phyloP scores from a whole-genome alignment of 1,284 basidiomycete species.

The Tremellales sp. region DNA sequence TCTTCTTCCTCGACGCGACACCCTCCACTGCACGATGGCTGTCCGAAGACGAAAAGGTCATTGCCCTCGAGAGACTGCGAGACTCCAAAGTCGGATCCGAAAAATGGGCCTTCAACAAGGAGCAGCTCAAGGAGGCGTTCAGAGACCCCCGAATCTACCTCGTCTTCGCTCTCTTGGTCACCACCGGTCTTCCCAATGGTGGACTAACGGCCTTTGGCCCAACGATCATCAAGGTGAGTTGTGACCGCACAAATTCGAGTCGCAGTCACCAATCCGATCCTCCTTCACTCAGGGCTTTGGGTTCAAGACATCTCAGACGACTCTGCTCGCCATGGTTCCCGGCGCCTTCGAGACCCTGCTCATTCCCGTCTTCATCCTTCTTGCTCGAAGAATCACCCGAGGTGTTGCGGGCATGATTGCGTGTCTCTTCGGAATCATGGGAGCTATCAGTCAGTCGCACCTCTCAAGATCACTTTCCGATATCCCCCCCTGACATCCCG shows the following conservation, averaged over 20 bases:
- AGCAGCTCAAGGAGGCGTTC: conserved; percentile 11
- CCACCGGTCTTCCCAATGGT: conserved; percentile 15
- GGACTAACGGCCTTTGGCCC: conserved; percentile 23
- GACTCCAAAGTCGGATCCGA: conserved; percentile 7
- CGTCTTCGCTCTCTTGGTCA: conserved; percentile 11
- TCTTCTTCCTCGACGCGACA: conserved; percentile 12
- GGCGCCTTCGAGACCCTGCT: conserved; percentile 29
- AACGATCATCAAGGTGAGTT: conserved; percentile 39
- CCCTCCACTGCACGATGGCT: conserved; percentile 24
- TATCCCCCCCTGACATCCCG: too few species aligned
- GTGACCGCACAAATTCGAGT: too few species aligned
- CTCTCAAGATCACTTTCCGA: too few species aligned
- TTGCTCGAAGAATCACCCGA: conserved; percentile 20
- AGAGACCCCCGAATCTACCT: conserved; percentile 14
- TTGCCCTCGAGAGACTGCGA: conserved; percentile 14
- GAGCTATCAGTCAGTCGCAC: conserved; percentile 1
- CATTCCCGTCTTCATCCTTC: conserved; percentile 25
- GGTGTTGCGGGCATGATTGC: conserved; percentile 23
- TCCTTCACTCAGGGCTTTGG: conserved; percentile 33
- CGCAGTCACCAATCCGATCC: too few species aligned
- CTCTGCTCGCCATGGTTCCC: conserved; percentile 36
- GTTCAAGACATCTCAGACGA: conserved; percentile 26
- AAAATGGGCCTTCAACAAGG: conserved; percentile 10
- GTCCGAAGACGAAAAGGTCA: conserved; percentile 19
- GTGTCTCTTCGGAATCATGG: conserved; percentile 6